Base-by-base conservation (phyloP, 352 stramenopile genomes). In the Pythium aphanidermatum region DNA sequence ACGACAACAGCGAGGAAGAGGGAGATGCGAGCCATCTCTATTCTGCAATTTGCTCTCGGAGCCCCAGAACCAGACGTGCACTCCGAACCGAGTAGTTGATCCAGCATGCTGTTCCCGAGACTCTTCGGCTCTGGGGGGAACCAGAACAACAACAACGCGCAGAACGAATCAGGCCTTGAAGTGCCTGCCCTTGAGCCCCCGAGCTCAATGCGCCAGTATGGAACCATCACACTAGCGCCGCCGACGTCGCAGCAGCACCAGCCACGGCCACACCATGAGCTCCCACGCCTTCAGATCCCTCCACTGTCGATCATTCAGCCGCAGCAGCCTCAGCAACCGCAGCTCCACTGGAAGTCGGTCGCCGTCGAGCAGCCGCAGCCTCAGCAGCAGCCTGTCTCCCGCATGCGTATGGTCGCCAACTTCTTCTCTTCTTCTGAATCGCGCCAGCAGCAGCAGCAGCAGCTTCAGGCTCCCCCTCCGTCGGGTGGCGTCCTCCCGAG, bases 241-340 rank as follows among this genome's bases (percentile, higher is more conserved):
- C 51, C 43, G 23, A 13, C 43, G 14, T 26, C 20, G 1, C 11
- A 14, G 17, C 45, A 52, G 44, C 31, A 29, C 35, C 28, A 31
- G 19, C 34, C 42, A 40, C 54, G 55, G 4, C 41, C 54, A 35
- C 75, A 78, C 66, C 68, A 83, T 55, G 74, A 86, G 62, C 69
- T 86, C n/a, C 74, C 74, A 12, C 63, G 74, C 3, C 56, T 86
- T 29, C 74, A 86, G 32, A 71, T 86, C 39, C 74, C 74, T 6
- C 64, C 71, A 16, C 76, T 78, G 31, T 65, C 67, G 41, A 54
- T 83, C 19, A 62, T 51, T 16, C 51, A 58, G 51, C 51, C 51
- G 14, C 42, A 48, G 28, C 42, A 46, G 24, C 51, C 65, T 40
- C 69, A 77, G 50, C 74, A 80, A 58, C 58, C 68, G 13, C 47